These are phyloP conservation scores for Trichoderma koningiopsis DNA, from an alignment of 2,329 filamentous ascomycete genomes.

Conservation along the genomic window DNA sequence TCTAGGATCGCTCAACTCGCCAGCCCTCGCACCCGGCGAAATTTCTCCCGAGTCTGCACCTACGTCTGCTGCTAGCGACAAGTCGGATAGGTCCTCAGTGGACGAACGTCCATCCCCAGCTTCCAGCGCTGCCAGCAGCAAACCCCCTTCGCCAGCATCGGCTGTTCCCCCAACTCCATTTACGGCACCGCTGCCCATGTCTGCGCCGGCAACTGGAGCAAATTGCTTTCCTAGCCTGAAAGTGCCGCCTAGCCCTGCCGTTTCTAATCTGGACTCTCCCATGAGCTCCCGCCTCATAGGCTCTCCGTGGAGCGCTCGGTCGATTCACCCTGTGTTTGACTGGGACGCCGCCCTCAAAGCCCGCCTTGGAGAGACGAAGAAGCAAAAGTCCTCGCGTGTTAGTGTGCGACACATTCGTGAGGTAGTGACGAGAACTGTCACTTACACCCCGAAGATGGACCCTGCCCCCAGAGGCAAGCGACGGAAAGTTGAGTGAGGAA, in stretches of 20 bases:
- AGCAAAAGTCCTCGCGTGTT: constrained; percentile 60
- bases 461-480: constrained; percentile 91
- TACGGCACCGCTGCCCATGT: constrained; percentile 56
- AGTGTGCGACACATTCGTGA: constrained; percentile 75
- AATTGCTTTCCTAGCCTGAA: constrained; percentile 67
- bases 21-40: constrained; percentile 57
- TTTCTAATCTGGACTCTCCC: constrained; percentile 70
- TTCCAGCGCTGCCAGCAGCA: constrained; percentile 38
- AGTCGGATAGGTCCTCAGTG: constrained; percentile 59
- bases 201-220: constrained; percentile 61
- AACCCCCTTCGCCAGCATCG: constrained; percentile 40
- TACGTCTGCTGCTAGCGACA: constrained; percentile 59
- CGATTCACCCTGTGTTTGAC: constrained; percentile 71
- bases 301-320: constrained; percentile 74
- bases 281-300: constrained; percentile 61
- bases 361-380: constrained; percentile 61
- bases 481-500: constrained; percentile 65
- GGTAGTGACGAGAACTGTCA: constrained; percentile 92
- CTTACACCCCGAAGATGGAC: constrained; percentile 83
- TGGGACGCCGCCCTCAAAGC: constrained; percentile 74
- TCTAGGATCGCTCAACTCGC: constrained; percentile 70
- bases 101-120: constrained; percentile 54
- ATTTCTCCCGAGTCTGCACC: constrained; percentile 53
- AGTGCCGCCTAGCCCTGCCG: constrained; percentile 74
- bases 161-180: constrained; percentile 53